Base-by-base conservation (phyloP, 495 filamentous ascomycete genomes). In the Tuber borchii region DNA sequence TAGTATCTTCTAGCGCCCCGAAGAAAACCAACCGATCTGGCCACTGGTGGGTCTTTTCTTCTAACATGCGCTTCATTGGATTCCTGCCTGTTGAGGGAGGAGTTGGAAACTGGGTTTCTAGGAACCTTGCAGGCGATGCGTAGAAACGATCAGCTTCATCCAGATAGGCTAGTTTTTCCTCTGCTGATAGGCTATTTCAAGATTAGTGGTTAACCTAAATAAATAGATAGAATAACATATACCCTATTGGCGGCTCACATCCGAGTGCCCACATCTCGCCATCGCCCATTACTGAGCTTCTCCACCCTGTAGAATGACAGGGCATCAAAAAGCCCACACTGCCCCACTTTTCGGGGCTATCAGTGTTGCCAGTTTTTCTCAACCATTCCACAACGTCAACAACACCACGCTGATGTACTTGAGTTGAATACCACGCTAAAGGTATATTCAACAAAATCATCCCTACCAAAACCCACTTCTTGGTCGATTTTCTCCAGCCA, bases 251-350 rank as follows among this genome's bases (percentile, higher is more conserved):
- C 22, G 96, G 95, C 78, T 97, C 94, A 84, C 95, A 99, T 14
- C 91, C 91, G 17, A 98, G 86, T 0, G 95, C 95, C 89, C 95
- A 94, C 4, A 93, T 93, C 74, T 90, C 85, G 42, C 97, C 90
- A 69, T 85, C 84, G 56, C 94, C 86, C 45, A 98, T 87, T 22
- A 79, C 73, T 81, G 94, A 93, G 9, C 91, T 92, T 75, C 93
- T 91, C 96, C 95, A 99, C n/a, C 95, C 95, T 14, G 94, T 97
- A 78, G 91, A 92, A 86, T 99, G 96, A 84, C 95, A 99, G 22
- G 96, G 95, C 87, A 95, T 97, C n/a, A 99, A 87, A 84, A 98
- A 97, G 6, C 91, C 93, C 10, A 90, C 91, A 51, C 93, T 93
- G 43, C 91, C 90, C 44, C 87, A 85, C 48, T 82, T 69, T 70